Conservation (phyloP, 495 filamentous ascomycete species). For the Aspergillus wentii region DNA sequence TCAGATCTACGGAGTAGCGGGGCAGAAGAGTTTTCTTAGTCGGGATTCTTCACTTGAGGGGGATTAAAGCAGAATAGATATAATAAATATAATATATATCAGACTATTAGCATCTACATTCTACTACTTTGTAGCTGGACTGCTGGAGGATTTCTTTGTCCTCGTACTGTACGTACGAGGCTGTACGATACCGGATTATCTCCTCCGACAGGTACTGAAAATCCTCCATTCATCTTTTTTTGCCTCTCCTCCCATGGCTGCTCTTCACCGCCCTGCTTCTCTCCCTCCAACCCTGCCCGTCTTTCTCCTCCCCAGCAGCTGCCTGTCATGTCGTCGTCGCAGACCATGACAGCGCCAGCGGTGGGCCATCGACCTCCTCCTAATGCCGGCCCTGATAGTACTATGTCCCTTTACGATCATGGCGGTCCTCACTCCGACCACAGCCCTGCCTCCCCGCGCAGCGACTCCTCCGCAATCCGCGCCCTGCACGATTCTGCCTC, state of each 20-base stretch:
- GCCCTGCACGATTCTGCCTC: constrained; percentile 41
- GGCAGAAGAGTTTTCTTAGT: no score
- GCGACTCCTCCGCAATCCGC: constrained; percentile 44
- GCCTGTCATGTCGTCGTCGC: constrained; percentile 50
- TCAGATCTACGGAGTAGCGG: no score
- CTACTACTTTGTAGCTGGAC: no score
- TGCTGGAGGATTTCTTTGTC: no score
- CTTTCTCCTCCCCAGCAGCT: background rate
- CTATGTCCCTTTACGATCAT: constrained; percentile 35
- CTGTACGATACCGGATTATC: no score
- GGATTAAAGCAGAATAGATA: no score
- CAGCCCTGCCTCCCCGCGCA: constrained; percentile 31
- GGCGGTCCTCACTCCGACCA: constrained; percentile 26
- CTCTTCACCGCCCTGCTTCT: constrained; percentile 26
- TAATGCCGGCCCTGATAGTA: constrained; percentile 39
- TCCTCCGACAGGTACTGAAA: background rate
- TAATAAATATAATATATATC: no score
- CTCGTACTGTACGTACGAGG: no score
- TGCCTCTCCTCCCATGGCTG: no score
- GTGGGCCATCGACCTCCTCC: constrained; percentile 47
- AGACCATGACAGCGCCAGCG: constrained; percentile 54
- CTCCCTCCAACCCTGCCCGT: constrained; percentile 5
- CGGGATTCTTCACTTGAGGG: no score
- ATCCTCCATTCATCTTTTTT: no score
- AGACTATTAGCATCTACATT: no score